Base-by-base conservation (phyloP, 805 yeast species). In the Saccharomycopsis selenospora region DNA sequence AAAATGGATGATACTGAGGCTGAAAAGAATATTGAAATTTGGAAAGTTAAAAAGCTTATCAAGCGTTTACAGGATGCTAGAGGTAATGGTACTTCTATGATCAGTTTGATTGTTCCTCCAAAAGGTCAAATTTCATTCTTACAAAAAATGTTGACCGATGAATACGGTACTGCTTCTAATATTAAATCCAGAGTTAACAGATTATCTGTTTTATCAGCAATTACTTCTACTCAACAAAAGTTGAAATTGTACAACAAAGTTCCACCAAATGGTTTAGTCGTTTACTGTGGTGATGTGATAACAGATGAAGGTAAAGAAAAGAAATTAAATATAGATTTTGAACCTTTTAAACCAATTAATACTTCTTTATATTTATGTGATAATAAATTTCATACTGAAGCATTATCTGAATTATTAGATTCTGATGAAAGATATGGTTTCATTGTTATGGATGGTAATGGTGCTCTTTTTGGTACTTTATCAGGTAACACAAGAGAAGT, bases 21-120 rank as follows among this genome's bases (percentile, higher is more conserved):
- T 46, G 99, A 93, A 66, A 89, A 86, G 72, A 91, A 90, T 72
- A 91, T 93, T 65, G 96, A 93, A 73, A 90, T 93, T 74, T 93
- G 99, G 99, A 93, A 93, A 80, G 82, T 93, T 76, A 91, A 90
- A 76, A 93, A 93, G 71, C 76, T 88, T 68, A 79, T 90, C 76
- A 85, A 85, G 69, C 79, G 84, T 52, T 76, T 93, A 59, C 93
- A 93, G 65, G 72, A 71, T 60, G 98, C 98, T 47, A 80, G 96
- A 67, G 99, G 99, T 67, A 93, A 91, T 66, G 99, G 99, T 68
- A 93, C 99, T 42, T 93, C 99, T 22, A 93, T 93, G 98, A 93
- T 93, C 64, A 89, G 97, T 24, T 75, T 93, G 65, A 86, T 93
- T 59, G 87, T 90, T 56, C 96, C 99, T 40, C 99, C 99, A 59